Base-by-base conservation (phyloP, 306 rosid genomes). In the Phaseolus lunatus region DNA sequence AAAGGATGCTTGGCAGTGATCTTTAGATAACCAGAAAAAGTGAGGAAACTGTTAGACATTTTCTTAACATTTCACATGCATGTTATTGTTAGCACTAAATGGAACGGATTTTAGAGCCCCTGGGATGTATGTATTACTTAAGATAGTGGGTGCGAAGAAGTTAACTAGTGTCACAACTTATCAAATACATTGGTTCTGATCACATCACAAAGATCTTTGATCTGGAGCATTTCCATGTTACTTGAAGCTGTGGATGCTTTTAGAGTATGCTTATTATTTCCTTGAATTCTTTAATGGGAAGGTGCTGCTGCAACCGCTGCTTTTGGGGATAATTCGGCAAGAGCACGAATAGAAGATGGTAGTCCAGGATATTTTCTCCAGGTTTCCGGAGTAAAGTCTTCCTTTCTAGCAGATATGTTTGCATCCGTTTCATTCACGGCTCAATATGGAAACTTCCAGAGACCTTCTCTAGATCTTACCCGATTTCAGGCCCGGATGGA, bases 361-460 rank as follows among this genome's bases (percentile, higher is more conserved):
- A 80, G 73, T 61, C 88, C 80, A 80, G 92, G 97, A 66, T 57
- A 82, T 68, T 59, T 63, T 78, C 71, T 89, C 62, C 74, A 82
- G 70, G 81, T 83, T 86, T 75, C 86, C 71, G 85, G 86, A 71
- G 67, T 86, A 13, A 88, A 89, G 78, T 87, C 93, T 70, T 85
- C 90, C 69, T 45, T 88, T 80, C 72, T 88, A 13, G 92, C 96
- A 16, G 97, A 92, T 71, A 3, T 72, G 48, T 90, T 95, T 84
- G 97, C 84, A 67, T 86, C 97, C 24, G 53, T 85, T 24, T 85
- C 93, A 10, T 83, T 95, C 76, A 83, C 97, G 49, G 97, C 97
- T 47, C 99, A 92, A 79, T 70, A 77, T 67, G 97, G 99, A 78
- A 89, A 84, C 87, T 95, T 88, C 78, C 99, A 92, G 83, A 81